A percentile compares a stretch with the other conserved stretches of the same genome.
phyloP scores from a whole-genome alignment of 2,329 filamentous ascomycete species.

The Huntiella savannae region DNA sequence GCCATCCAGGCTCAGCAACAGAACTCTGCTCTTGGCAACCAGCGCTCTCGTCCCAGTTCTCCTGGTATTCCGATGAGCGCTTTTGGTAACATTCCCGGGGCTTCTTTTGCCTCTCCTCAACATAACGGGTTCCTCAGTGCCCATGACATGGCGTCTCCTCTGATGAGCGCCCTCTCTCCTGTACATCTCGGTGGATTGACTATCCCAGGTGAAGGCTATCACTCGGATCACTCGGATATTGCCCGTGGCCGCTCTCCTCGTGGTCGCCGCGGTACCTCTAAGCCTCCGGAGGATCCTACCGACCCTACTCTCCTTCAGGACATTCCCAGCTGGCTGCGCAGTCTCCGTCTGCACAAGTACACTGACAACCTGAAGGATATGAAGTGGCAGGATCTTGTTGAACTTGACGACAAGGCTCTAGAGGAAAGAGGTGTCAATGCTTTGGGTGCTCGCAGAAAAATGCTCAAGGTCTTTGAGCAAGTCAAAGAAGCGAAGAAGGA shows the following conservation, averaged over 20 bases:
- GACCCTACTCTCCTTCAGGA: conserved; percentile 80
- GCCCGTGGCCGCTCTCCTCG: conserved; percentile 77
- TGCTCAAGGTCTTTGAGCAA: conserved; percentile 98
- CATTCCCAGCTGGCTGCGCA: conserved; percentile 89
- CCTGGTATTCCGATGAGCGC: conserved; percentile 56
- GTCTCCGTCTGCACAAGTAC: conserved; percentile 91
- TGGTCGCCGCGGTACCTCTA: conserved; percentile 81
- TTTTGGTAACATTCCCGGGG: conserved; percentile 25
- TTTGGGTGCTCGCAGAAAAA: conserved; percentile 83
- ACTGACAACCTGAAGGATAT: conserved; percentile 95
- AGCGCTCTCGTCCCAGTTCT: conserved; percentile 74
- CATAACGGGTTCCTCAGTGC: conserved; percentile 88
- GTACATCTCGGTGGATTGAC: conserved; percentile 57
- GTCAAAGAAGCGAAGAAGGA: conserved; percentile 35
- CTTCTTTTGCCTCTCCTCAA: conserved; percentile 68
- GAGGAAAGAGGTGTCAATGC: conserved; percentile 90
- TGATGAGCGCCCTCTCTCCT: conserved; percentile 49
- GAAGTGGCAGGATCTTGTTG: conserved; percentile 84
- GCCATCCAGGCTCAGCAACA: conserved; percentile 54
- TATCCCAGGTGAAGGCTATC: conserved; percentile 60
- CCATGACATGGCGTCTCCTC: conserved; percentile 56
- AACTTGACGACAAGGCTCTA: conserved; percentile 80
- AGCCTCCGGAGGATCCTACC: conserved; percentile 93
- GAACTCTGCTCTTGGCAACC: conserved; percentile 37
- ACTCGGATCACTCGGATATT: conserved; percentile 88